These are phyloP conservation scores for Gossypium davidsonii DNA, from an alignment of 441 rosid species.

Conservation along the genomic window DNA sequence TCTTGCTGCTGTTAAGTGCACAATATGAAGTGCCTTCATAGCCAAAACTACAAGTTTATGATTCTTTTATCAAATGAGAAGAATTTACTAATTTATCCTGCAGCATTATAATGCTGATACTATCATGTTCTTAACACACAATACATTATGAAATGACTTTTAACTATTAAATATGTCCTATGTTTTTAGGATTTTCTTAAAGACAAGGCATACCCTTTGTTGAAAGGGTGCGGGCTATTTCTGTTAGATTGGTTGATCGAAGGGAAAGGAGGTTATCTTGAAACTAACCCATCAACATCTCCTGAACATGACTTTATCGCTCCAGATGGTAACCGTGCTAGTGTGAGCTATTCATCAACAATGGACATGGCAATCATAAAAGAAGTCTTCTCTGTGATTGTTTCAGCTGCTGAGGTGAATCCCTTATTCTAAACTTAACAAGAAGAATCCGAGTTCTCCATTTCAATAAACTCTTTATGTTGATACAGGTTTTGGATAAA, in stretches of 20 bases:
- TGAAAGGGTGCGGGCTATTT: slow-evolving; percentile 78
- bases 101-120: not conserved
- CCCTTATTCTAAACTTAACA: not conserved
- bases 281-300: slow-evolving; percentile 96
- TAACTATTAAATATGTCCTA: not conserved
- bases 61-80: not conserved
- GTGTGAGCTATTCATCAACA: slow-evolving; percentile 88
- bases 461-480: slow-evolving; percentile 8
- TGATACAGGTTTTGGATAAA: slow-evolving; percentile 29
- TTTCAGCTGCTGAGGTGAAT: slow-evolving; percentile 72
- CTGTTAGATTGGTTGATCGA: slow-evolving; percentile 88
- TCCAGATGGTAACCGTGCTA: slow-evolving; percentile 64
- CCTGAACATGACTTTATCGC: slow-evolving; percentile 80
- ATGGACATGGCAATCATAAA: slow-evolving; percentile 84
- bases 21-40: not conserved
- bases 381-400: slow-evolving; percentile 60
- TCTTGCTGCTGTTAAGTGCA: not conserved
- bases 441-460: not conserved
- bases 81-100: not conserved
- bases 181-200: slow-evolving; percentile 61
- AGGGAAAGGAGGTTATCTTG: slow-evolving; percentile 61
- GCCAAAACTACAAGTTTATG: not conserved
- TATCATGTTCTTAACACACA: not conserved
- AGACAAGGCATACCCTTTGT: slow-evolving; percentile 66
- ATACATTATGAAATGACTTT: not conserved